Conservation (phyloP, 2,329 filamentous ascomycete genomes). For the Teratosphaeria viscida region DNA sequence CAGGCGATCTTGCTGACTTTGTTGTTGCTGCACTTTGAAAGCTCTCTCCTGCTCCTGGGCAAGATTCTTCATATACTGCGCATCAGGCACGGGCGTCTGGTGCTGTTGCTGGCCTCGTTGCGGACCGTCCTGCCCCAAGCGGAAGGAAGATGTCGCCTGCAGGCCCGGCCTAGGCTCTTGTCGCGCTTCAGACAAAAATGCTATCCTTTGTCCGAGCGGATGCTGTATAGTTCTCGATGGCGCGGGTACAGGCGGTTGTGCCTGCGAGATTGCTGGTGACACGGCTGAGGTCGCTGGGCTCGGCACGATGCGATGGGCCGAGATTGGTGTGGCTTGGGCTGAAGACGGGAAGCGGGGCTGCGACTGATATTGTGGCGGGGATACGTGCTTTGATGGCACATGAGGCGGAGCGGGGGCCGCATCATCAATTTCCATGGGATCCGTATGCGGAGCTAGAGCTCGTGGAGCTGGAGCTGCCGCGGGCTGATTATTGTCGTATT, state of each 20-base stretch:
- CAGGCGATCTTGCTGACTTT: constrained; percentile 15
- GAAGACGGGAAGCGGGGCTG: constrained; percentile 22
- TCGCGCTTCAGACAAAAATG: constrained; percentile 22
- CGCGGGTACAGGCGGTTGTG: constrained; percentile 13
- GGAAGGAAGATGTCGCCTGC: constrained; percentile 3
- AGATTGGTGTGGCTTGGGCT: constrained; percentile 22
- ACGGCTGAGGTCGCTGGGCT: constrained; percentile 15
- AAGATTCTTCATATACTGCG: constrained; percentile 17
- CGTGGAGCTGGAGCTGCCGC: constrained; percentile 28
- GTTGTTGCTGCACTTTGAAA: constrained; percentile 19
- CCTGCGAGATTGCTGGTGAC: constrained; percentile 13
- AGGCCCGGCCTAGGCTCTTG: constrained; percentile 17
- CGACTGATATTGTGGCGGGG: constrained; percentile 25
- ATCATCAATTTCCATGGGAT: constrained; percentile 31
- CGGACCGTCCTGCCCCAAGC: constrained; percentile 5
- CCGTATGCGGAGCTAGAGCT: constrained; percentile 34
- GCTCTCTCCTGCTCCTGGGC: constrained; percentile 24
- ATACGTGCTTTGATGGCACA: constrained; percentile 26
- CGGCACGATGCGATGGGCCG: constrained; percentile 17
- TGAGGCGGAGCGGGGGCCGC: constrained; percentile 17
- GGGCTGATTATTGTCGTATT: constrained; percentile 32
- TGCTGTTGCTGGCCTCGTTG: constrained; percentile 6
- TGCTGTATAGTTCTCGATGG: constrained; percentile 16
- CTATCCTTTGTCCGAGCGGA: constrained; percentile 20
- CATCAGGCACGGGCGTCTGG: constrained; percentile 7